Conservation (phyloP, 2,329 filamentous ascomycete species). For the Botrytis tulipae region DNA sequence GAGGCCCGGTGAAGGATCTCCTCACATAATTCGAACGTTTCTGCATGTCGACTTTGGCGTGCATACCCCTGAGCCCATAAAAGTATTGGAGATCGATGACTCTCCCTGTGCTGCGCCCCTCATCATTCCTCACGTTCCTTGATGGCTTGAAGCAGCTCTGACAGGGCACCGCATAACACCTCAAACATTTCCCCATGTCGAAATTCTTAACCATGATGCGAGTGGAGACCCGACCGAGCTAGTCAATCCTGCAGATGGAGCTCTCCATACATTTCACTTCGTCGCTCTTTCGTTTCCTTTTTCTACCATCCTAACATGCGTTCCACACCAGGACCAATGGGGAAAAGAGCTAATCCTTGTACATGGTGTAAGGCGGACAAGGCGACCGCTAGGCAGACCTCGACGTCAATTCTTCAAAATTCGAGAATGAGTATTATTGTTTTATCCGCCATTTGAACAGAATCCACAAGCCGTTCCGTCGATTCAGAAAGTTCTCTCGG, state of each 20-base stretch:
- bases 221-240: neutral
- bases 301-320: neutral
- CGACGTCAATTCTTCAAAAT: constrained; percentile 9
- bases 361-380: constrained; percentile 25
- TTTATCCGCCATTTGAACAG: neutral
- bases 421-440: neutral
- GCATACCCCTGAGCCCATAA: constrained; percentile 8
- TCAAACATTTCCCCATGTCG: neutral
- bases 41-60: neutral
- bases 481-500: neutral
- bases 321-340: neutral
- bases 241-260: constrained; percentile 8
- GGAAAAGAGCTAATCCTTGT: neutral
- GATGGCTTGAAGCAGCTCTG: neutral
- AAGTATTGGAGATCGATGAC: neutral
- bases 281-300: neutral
- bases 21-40: neutral
- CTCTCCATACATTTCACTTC: neutral
- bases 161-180: neutral
- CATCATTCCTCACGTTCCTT: neutral
- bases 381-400: constrained; percentile 28
- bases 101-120: constrained; percentile 9
- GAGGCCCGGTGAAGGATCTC: constrained; percentile 16
- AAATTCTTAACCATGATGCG: neutral
- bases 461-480: neutral